phyloP scores from a whole-genome alignment of 2,329 filamentous ascomycete genomes.

The Colletotrichum liaoningense region DNA sequence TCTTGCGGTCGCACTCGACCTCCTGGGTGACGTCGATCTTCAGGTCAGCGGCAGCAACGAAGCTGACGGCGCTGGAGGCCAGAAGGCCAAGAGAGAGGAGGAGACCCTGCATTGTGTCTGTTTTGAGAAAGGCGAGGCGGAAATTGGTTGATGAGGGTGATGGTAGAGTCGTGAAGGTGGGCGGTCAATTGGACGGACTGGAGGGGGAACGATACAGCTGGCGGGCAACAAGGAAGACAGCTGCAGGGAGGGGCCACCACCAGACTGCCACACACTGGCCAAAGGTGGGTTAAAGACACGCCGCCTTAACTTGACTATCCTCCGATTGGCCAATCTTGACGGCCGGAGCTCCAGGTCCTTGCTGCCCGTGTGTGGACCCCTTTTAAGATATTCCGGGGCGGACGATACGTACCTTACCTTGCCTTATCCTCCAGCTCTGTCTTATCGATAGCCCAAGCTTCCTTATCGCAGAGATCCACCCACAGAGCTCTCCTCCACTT shows the following conservation, averaged over 20 bases:
- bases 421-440: background rate
- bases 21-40: constrained; percentile 81
- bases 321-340: constrained; percentile 27
- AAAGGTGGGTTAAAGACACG: constrained; percentile 31
- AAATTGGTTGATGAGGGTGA: constrained; percentile 18
- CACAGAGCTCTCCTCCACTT: background rate
- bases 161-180: background rate
- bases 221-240: constrained; percentile 25
- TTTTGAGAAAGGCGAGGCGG: constrained; percentile 8
- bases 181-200: constrained; percentile 17
- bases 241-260: constrained; percentile 11
- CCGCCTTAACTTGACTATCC: constrained; percentile 1
- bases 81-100: constrained; percentile 61
- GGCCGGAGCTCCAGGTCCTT: background rate
- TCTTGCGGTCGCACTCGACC: constrained; percentile 85
- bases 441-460: constrained; percentile 10
- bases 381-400: constrained; percentile 6
- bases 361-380: background rate
- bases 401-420: background rate
- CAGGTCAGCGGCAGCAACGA: constrained; percentile 70
- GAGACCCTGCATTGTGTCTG: constrained; percentile 60
- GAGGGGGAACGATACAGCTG: constrained; percentile 15
- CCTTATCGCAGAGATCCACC: background rate
- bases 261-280: background rate
- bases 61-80: constrained; percentile 61